phyloP scores from a whole-genome alignment of 805 yeast genomes.

The Torulaspora delbrueckii region DNA sequence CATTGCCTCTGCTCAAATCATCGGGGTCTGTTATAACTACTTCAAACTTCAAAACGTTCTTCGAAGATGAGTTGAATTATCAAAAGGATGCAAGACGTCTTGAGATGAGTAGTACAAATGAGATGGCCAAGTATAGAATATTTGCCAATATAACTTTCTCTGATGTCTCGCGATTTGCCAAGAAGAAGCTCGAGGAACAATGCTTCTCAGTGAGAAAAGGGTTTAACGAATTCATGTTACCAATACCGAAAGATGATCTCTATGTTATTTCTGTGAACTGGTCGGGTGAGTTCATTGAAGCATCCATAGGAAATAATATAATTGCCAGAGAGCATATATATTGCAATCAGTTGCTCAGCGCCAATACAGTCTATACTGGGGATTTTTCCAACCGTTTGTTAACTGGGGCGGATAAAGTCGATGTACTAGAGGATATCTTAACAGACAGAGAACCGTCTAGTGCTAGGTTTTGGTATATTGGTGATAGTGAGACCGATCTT shows the following conservation, averaged over 20 bases:
- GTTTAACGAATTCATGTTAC: constrained; percentile 13
- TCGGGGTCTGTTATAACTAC: constrained; percentile 5
- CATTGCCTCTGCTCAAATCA: constrained; percentile 13
- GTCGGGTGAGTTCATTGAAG: constrained; percentile 29
- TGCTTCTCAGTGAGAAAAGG: constrained; percentile 14
- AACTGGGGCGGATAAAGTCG: constrained; percentile 30
- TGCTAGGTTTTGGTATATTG: constrained; percentile 27
- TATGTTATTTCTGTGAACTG: constrained; percentile 32
- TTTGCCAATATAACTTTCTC: constrained; percentile 19
- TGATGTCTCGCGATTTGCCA: constrained; percentile 16
- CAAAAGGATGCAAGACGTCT: constrained; percentile 17
- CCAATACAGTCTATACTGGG: constrained; percentile 20
- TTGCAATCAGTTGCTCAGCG: constrained; percentile 22
- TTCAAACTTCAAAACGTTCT: constrained; percentile 12
- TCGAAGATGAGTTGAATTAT: constrained; percentile 20
- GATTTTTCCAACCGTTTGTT: constrained; percentile 21
- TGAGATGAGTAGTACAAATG: constrained; percentile 27
- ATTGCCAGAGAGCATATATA: constrained; percentile 14
- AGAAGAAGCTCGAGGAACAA: constrained; percentile 1
- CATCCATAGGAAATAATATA: constrained; percentile 12
- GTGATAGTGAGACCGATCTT: constrained; percentile 35
- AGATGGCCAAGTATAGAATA: constrained; percentile 16
- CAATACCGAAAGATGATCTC: constrained; percentile 8
- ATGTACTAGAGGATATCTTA: constrained; percentile 10
- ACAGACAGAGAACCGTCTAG: background rate